Conservation (phyloP, 202 grass and related monocot species). For the Alloteropsis angusta region DNA sequence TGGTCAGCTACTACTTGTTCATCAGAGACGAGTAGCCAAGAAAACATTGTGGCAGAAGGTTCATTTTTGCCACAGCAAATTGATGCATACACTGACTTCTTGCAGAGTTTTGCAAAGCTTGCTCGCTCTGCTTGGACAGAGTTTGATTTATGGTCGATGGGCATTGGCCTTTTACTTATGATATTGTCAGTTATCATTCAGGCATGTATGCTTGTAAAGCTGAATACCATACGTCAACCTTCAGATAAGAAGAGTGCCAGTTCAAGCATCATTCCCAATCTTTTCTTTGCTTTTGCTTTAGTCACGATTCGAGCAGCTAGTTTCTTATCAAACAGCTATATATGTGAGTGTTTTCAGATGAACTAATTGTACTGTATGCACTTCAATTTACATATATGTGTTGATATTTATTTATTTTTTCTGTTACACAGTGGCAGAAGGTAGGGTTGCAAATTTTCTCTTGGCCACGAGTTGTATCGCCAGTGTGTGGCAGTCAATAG, state of each 20-base stretch:
- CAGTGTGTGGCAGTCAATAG: slow-evolving; percentile 38
- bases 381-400: not conserved
- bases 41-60: slow-evolving; percentile 15
- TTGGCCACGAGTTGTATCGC: slow-evolving; percentile 66
- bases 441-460: slow-evolving; percentile 83
- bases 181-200: slow-evolving; percentile 67
- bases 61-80: slow-evolving; percentile 49
- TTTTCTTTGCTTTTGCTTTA: slow-evolving; percentile 54
- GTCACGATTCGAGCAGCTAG: slow-evolving; percentile 67
- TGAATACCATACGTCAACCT: slow-evolving; percentile 12
- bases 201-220: slow-evolving; percentile 31
- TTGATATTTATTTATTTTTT: slow-evolving; percentile 25
- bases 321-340: slow-evolving; percentile 97
- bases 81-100: slow-evolving; percentile 68
- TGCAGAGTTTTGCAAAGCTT: slow-evolving; percentile 76
- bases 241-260: slow-evolving; percentile 16
- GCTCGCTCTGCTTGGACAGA: slow-evolving; percentile 97
- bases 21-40: slow-evolving; percentile 18
- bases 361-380: not conserved
- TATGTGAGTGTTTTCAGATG: slow-evolving; percentile 66
- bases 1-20: slow-evolving; percentile 43
- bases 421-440: slow-evolving; percentile 73
- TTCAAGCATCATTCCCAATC: slow-evolving; percentile 28
- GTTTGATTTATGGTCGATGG: slow-evolving; percentile 75
- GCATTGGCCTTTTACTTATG: slow-evolving; percentile 62